Base-by-base conservation (phyloP, 2,329 filamentous ascomycete genomes). In the Shiraia sp. region DNA sequence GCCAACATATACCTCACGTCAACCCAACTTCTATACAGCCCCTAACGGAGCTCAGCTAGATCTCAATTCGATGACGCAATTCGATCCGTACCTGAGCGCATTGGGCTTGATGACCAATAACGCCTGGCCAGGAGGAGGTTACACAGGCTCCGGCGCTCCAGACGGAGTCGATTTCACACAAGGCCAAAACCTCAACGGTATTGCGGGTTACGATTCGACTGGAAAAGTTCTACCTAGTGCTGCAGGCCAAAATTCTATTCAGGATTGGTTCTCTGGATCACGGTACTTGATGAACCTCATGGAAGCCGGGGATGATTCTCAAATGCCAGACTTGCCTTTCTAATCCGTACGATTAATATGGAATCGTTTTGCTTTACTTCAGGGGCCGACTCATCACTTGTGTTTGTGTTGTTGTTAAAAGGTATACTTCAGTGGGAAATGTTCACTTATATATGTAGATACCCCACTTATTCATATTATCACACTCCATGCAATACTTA, bases 241-340 rank as follows among this genome's bases (percentile, higher is more conserved):
- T 13, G 47, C 41, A 2, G 43, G 42, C 45, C 67, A 75, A 23
- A 77, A 82, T 23, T 39, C 55, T 32, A 65, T 86, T 45, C 79
- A 79, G 2, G 82, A 84, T 47, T 86, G 83, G 83, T 86, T 85
- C 52, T 81, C 79, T 3, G 81, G 82, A 1, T 86, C 81, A 45
- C 75, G 78, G 40, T 82, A 85, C 53, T 79, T 87, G 71, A 77
- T 86, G 72, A 81, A 80, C 0, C 57, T 86, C 42, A 63, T 86
- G 59, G 83, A 87, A 28, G 57, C 47, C 2, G 51, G 53, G 13
- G 80, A 85, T 43, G 82, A 86, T 48, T 43, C 61, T 34, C 57
- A 60, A 19, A 68, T 68, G 61, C 57, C 61, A 3, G 60, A 67
- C 42, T 25, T 63, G 25, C 38, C 49, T 26, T 22, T 51, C 23